phyloP scores from a whole-genome alignment of 2,329 filamentous ascomycete genomes.

The Hypoxylon sp. region DNA sequence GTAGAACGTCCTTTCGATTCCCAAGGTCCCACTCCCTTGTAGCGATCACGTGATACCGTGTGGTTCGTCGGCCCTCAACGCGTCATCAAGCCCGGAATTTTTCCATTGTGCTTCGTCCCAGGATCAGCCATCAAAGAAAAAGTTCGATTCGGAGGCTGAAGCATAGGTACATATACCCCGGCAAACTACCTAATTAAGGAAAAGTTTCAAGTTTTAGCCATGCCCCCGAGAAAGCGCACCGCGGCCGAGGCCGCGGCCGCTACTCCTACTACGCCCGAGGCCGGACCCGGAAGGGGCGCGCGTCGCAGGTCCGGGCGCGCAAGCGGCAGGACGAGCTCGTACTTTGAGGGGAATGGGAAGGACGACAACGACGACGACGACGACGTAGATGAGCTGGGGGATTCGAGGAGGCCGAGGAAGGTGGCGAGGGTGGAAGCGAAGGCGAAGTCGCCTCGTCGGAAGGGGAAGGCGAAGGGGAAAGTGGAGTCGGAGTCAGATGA shows the following conservation, averaged over 20 bases:
- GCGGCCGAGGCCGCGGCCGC: constrained; percentile 23
- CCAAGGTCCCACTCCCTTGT: too few species aligned
- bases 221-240: constrained; percentile 44
- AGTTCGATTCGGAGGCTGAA: background rate
- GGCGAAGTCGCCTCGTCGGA: constrained; percentile 6
- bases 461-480: constrained; percentile 35
- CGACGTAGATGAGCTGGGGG: constrained; percentile 25
- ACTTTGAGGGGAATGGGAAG: constrained; percentile 58
- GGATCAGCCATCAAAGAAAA: background rate
- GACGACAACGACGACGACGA: constrained; percentile 42
- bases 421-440: constrained; percentile 26
- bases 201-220: constrained; percentile 8
- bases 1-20: background rate
- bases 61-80: constrained; percentile 16
- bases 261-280: constrained; percentile 21
- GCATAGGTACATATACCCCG: too few species aligned
- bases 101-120: constrained; percentile 1
- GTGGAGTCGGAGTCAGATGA: constrained; percentile 40
- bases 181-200: too few species aligned
- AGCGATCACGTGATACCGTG: constrained; percentile 35
- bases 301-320: constrained; percentile 58
- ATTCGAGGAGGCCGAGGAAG: constrained; percentile 38
- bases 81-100: constrained; percentile 31
- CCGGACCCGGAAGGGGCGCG: constrained; percentile 17
- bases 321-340: constrained; percentile 60